phyloP scores from a whole-genome alignment of 23 red algal genomes.

The Gracilaria vermiculophylla region DNA sequence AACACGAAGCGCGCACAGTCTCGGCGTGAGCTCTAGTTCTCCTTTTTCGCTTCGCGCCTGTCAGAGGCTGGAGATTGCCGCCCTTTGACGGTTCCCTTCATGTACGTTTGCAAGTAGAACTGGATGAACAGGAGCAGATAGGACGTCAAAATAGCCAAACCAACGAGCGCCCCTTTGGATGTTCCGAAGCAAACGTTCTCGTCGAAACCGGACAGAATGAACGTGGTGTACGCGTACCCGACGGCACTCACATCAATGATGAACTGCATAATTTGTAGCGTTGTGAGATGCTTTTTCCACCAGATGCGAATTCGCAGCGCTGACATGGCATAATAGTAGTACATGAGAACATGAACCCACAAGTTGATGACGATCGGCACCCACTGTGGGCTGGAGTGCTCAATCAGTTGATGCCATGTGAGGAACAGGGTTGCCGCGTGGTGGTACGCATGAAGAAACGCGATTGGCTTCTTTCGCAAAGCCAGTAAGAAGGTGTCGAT shows the following conservation, averaged over 20 bases:
- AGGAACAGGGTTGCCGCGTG: constrained; percentile 96
- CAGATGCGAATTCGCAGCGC: constrained; percentile 75
- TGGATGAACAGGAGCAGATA: constrained; percentile 95
- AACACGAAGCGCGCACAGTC: neutral
- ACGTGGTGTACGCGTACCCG: constrained; percentile 82
- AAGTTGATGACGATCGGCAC: constrained; percentile 96
- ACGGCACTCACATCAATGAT: constrained; percentile 79
- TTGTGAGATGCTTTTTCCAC: constrained; percentile 97
- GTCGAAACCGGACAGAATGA: constrained; percentile 77
- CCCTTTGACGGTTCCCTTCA: neutral
- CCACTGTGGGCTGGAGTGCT: constrained; percentile 96
- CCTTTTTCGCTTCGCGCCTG: neutral
- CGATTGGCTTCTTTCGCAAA: constrained; percentile 82
- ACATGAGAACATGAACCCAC: constrained; percentile 97
- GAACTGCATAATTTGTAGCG: constrained; percentile 91
- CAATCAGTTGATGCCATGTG: constrained; percentile 89
- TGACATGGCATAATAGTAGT: constrained; percentile 98
- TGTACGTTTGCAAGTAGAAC: constrained; percentile 97
- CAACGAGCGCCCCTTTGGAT: constrained; percentile 74
- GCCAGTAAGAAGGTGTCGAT: constrained; percentile 92
- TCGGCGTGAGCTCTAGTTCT: too few relatives aligned
- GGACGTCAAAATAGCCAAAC: constrained; percentile 82
- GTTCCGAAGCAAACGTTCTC: constrained; percentile 88
- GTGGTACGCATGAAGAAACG: constrained; percentile 94
- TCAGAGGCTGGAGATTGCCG: neutral